Evolutionary conservation across 257 asterid genomes (phyloP), one percentile per base, ranked within the genome.

Genomic region (Leptodermis oblonga): DNA sequence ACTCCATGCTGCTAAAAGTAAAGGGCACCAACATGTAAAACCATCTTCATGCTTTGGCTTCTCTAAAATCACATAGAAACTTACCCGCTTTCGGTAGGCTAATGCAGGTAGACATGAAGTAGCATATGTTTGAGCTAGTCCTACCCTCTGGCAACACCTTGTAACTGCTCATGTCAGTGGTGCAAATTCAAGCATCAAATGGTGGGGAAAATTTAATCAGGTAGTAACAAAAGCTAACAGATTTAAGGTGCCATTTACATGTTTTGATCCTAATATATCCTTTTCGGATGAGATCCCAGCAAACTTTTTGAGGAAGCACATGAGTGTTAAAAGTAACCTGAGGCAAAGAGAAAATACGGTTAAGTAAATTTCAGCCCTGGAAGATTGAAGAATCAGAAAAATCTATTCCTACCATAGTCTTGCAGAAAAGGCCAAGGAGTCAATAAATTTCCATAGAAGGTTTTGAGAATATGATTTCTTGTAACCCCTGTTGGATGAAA

Each of bases 121-220:
- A 69, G 92, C 85, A 83, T 77, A 94, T 74, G 68, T 81, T 69
- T 89, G 95, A 73, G 86, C 97, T 76, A 87, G 80, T 68, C 99
- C 99, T 79, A 82, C 86, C 82, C 69, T 83, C 99, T 94, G 96
- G 76, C 73, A 85, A 79, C 83, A 87, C 95, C 96, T 85, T 82
- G 82, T 67, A 81, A 77, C 73, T 68, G 76, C 59, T 46, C 62
- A 79, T 64, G 81, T 85, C 81, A 84, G 85, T 76, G 77, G 80
- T 78, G 68, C 73, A 73, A 69, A 70, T 70, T 59, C 42, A 58
- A 51, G 58, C 61, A n/a, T 20, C 26, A 67, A 37, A n/a, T 31
- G 13, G 61, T 30, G 45, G 28, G 60, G 73, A 73, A 53, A 58
- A 31, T n/a, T 26, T 20, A 20, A n/a, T 20, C n/a, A 22, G 3